phyloP scores from a whole-genome alignment of 257 asterid genomes.

The Catharanthus roseus region DNA sequence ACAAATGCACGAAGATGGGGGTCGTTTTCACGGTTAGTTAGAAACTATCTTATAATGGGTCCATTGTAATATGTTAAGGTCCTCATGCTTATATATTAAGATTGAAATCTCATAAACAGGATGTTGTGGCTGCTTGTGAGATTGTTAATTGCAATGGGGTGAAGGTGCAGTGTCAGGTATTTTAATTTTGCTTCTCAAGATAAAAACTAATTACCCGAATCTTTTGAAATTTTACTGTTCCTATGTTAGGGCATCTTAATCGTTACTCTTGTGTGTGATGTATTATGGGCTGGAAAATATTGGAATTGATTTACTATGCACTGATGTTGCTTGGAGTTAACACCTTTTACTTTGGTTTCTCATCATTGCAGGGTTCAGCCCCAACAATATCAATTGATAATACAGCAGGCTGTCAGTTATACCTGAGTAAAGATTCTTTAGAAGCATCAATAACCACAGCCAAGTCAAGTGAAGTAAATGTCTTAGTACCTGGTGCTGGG shows the following conservation, averaged over 20 bases:
- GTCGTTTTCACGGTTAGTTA: conserved; percentile 76
- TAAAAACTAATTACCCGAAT: not conserved
- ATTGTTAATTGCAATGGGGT: conserved; percentile 78
- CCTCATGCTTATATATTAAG: conserved; percentile 4
- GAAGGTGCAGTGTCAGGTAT: conserved; percentile 97
- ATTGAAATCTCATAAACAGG: conserved; percentile 43
- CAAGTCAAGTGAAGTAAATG: conserved; percentile 89
- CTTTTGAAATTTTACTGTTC: not conserved
- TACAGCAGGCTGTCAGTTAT: conserved; percentile 89
- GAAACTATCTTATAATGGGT: conserved; percentile 6
- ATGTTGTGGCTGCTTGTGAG: conserved; percentile 99
- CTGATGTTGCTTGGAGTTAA: not conserved
- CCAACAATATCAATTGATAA: conserved; percentile 95
- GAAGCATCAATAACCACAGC: conserved; percentile 84
- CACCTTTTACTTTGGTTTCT: conserved; percentile 16
- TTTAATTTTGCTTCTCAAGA: not conserved
- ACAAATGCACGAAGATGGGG: conserved; percentile 97
- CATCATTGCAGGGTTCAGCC: conserved; percentile 62
- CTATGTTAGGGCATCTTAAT: not conserved
- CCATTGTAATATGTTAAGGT: conserved; percentile 1
- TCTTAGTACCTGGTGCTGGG: conserved; percentile 77
- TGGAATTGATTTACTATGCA: not conserved
- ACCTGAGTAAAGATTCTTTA: conserved; percentile 82
- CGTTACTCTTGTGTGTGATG: not conserved
- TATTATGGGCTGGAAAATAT: not conserved